Evolutionary conservation across 1,284 basidiomycete species (phyloP), one percentile per base, ranked within the genome.

Genomic region (Anthracocystis setariae): DNA sequence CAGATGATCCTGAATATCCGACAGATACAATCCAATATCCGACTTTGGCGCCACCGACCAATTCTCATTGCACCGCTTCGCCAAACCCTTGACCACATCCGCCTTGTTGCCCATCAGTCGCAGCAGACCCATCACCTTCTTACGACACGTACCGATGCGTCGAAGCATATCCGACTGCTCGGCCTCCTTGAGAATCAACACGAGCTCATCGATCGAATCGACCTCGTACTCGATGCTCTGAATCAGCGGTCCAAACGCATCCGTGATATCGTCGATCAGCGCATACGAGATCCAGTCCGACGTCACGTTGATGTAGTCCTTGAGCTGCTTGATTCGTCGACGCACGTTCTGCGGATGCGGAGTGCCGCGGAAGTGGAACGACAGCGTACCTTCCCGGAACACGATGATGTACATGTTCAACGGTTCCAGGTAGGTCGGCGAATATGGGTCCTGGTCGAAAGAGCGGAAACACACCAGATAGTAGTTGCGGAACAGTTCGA

Each of bases 261-360:
- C 96, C 55, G 96, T 98, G 82, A 99, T 98, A 85, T 99, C 96
- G 85, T 99, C 96, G 81, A 99, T 98, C 62, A 99, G 89, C 17
- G 96, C 96, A 79, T 99, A 99, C 13, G 94, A 98, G 77, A 99
- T 98, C 96, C 96, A 99, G 85, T 99, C 96, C 3, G 94, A 96
- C 0, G 96, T 98, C 74, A 98, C 96, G 70, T 89, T 92, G 84
- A 99, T 98, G 85, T 98, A 98, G 86, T 98, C 96, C 83, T 96
- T 97, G 70, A 99, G 90, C 84, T 98, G 96, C 85, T 98, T 98
- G 84, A 99, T 99, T 32, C 96, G 92, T 38, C 95, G 88, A 12
- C 96, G 91, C 32, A 99, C 96, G 82, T 96, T 98, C 81, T 97
- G 94, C 2, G 96, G 94, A 81, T 98, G 96, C 0, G 96, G 93